Conservation (phyloP, 495 filamentous ascomycete genomes). For the Penicillium lividum region DNA sequence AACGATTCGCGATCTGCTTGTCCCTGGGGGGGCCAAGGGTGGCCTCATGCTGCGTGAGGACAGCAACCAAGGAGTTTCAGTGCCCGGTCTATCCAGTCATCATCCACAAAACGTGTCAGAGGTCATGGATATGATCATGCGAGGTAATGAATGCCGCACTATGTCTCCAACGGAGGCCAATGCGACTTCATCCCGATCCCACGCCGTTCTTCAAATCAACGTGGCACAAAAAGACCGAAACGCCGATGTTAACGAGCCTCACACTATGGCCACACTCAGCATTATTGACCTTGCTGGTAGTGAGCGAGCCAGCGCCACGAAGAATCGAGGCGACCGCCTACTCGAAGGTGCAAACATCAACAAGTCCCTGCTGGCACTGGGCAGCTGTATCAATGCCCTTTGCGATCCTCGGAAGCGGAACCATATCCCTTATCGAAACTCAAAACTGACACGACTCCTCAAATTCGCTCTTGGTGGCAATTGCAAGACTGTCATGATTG, state of each 20-base stretch:
- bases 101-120: slow-evolving; percentile 84
- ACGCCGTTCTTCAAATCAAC: slow-evolving; percentile 98
- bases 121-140: slow-evolving; percentile 99
- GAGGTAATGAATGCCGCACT: slow-evolving; percentile 90
- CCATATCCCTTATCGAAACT: slow-evolving; percentile 96
- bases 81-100: slow-evolving; percentile 89
- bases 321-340: slow-evolving; percentile 90
- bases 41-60: slow-evolving; percentile 95
- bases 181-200: slow-evolving; percentile 94
- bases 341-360: slow-evolving; percentile 99
- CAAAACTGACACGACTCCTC: slow-evolving; percentile 90
- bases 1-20: slow-evolving; percentile 92
- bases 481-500: slow-evolving; percentile 99
- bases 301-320: slow-evolving; percentile 93
- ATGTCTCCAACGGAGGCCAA: slow-evolving; percentile 98
- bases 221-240: slow-evolving; percentile 92
- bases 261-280: slow-evolving; percentile 96
- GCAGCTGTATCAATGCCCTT: slow-evolving; percentile 98
- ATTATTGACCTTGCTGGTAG: slow-evolving; percentile 98
- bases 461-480: slow-evolving; percentile 98
- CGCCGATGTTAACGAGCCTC: slow-evolving; percentile 88
- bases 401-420: slow-evolving; percentile 92
- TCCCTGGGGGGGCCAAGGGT: slow-evolving; percentile 81
- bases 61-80: slow-evolving; percentile 87
- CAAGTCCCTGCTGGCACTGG: slow-evolving; percentile 91